Evolutionary conservation across 2,329 filamentous ascomycete genomes (phyloP), one percentile per base, ranked within the genome.

Genomic region (Leptographium radiaticola): DNA sequence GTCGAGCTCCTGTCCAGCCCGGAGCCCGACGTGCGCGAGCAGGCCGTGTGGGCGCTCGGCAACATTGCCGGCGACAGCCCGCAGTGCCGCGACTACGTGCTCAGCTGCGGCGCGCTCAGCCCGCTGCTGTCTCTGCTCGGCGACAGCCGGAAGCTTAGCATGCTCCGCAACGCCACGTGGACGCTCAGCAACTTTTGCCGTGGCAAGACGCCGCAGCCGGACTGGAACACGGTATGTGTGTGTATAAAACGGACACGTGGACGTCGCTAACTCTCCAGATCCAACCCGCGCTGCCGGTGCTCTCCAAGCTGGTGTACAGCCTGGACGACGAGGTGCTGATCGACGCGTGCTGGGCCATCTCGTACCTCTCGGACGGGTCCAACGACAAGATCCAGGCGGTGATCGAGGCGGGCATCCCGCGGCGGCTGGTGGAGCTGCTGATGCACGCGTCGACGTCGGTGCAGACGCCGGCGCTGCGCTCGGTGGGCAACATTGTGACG

Each of bases 321-420:
- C 81, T 98, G 54, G 93, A 98, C 66, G 93, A 98, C 62, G 93
- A 98, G 70, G 93, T 98, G 56, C 76, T 98, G 57, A 98, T 98
- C 64, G 93, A 98, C 70, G 93, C 93, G 56, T 98, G 93, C 83
- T 98, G 93, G 93, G 93, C 93, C 58, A 97, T 98, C 65, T 97
- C 91, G 1, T 98, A 98, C 67, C 82, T 98, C 20, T 97, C 93
- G 4, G 93, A 98, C 70, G 93, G 93, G 45, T 88, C 90, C 64
- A 98, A 98, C 69, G 93, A 98, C 67, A 98, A 98, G 77, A 98
- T 98, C 60, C 93, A 98, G 72, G 91, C 93, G 48, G 93, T 98
- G 54, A 97, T 98, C 64, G 93, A 98, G 74, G 93, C 91, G 46
- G 91, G 93, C 61, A 98, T 98, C 59, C 93, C 93, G 58, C 90